Conservation (phyloP, 1,139 yeast genomes). For the Candida dubliniensis region DNA sequence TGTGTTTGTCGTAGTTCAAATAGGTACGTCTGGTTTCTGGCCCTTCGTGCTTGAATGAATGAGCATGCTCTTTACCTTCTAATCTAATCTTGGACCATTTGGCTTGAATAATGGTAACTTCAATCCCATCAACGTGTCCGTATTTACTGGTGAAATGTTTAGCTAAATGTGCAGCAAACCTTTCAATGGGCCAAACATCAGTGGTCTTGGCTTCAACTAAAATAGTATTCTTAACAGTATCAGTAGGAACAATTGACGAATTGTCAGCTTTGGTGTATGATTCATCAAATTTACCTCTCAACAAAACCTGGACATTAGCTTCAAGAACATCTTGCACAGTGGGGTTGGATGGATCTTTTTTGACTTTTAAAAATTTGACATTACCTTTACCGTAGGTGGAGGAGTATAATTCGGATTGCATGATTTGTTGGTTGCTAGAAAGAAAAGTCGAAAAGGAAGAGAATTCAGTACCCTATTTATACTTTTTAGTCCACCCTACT, state of each 20-base stretch:
- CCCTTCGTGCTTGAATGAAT: slow-evolving; percentile 83
- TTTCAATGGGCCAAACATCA: slow-evolving; percentile 87
- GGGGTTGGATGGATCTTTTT: slow-evolving; percentile 70
- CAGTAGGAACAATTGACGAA: slow-evolving; percentile 87
- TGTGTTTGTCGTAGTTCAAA: slow-evolving; percentile 50
- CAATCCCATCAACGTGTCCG: slow-evolving; percentile 70
- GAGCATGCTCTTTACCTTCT: slow-evolving; percentile 73
- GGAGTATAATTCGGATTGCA: slow-evolving; percentile 26
- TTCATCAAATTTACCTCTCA: slow-evolving; percentile 73
- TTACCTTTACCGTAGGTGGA: slow-evolving; percentile 89
- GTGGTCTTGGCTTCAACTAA: slow-evolving; percentile 76
- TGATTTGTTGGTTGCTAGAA: slow-evolving; percentile 5
- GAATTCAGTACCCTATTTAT: background rate
- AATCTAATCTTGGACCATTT: slow-evolving; percentile 71
- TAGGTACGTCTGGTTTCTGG: slow-evolving; percentile 69
- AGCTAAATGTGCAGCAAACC: slow-evolving; percentile 83
- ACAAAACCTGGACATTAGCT: slow-evolving; percentile 73
- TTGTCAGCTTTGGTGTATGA: slow-evolving; percentile 89
- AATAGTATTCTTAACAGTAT: slow-evolving; percentile 88
- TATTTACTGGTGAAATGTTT: slow-evolving; percentile 77
- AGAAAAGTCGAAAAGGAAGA: background rate
- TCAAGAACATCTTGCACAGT: slow-evolving; percentile 77
- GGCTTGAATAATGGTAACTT: slow-evolving; percentile 65
- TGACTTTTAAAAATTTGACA: slow-evolving; percentile 86
- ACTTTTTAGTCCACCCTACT: background rate